These are phyloP conservation scores for Globisporangium ultimum DNA, from an alignment of 352 stramenopile genomes.

Conservation along the genomic window DNA sequence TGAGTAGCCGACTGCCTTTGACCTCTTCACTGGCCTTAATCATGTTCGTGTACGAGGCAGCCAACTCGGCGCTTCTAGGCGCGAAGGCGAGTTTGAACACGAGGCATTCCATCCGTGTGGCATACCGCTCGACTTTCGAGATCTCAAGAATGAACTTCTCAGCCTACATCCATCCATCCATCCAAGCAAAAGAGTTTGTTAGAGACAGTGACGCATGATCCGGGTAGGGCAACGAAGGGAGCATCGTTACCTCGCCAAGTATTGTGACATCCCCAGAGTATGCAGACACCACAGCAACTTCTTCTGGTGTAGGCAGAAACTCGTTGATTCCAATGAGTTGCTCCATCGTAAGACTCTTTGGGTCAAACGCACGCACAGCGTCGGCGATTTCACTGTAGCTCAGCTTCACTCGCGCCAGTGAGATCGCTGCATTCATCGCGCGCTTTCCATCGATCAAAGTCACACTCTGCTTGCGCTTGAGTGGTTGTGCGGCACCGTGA, in stretches of 20 bases:
- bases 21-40: slow-evolving; percentile 93
- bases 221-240: not conserved
- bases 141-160: slow-evolving; percentile 91
- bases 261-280: slow-evolving; percentile 71
- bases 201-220: slow-evolving; percentile 6
- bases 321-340: slow-evolving; percentile 90
- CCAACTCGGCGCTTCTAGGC: slow-evolving; percentile 78
- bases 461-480: slow-evolving; percentile 83
- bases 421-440: slow-evolving; percentile 98
- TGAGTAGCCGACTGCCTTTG: slow-evolving; percentile 89
- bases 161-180: slow-evolving; percentile 21
- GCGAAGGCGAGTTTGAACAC: slow-evolving; percentile 80
- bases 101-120: slow-evolving; percentile 66
- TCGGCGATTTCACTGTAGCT: slow-evolving; percentile 87
- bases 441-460: slow-evolving; percentile 94
- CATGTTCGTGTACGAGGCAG: slow-evolving; percentile 74
- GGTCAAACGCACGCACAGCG: slow-evolving; percentile 66
- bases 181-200: not conserved
- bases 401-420: slow-evolving; percentile 93
- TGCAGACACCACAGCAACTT: slow-evolving; percentile 73
- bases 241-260: slow-evolving; percentile 58
- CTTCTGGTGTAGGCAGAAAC: slow-evolving; percentile 92
- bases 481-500: slow-evolving; percentile 28
- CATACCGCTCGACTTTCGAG: slow-evolving; percentile 68
- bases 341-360: slow-evolving; percentile 55